Conservation (phyloP, 2,329 filamentous ascomycete species). For the Massarina eburnea region DNA sequence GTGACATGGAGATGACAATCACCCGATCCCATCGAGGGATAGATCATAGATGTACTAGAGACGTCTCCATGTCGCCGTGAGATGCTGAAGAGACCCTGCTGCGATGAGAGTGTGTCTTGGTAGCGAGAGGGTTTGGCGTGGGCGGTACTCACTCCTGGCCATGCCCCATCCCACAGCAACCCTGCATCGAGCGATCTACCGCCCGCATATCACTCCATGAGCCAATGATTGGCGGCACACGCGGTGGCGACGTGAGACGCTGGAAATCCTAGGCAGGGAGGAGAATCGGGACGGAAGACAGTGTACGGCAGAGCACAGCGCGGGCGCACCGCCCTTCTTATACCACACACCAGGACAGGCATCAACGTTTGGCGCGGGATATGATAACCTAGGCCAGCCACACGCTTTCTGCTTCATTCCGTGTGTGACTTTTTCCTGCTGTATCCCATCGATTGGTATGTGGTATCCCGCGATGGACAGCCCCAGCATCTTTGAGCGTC, state of each 20-base stretch:
- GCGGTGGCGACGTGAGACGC: not conserved
- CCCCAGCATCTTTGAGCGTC: constrained; percentile 5
- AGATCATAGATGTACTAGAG: not conserved
- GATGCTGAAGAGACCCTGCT: not conserved
- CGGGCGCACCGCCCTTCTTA: constrained; percentile 5
- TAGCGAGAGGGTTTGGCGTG: not conserved
- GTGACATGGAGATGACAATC: not conserved
- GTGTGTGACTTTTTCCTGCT: not conserved
- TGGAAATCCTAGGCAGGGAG: not conserved
- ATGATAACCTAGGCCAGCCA: constrained; percentile 1
- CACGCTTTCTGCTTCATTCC: constrained; percentile 1
- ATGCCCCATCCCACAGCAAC: not conserved
- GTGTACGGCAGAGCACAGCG: not conserved
- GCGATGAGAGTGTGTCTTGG: not conserved
- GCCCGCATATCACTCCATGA: not conserved
- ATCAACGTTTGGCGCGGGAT: constrained; percentile 4
- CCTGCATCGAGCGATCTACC: not conserved
- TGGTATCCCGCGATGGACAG: too few relatives aligned
- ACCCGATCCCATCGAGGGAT: too few relatives aligned
- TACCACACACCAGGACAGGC: constrained; percentile 1
- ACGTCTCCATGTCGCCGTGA: not conserved
- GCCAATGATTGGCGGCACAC: not conserved
- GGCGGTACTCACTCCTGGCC: not conserved
- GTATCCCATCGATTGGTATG: not conserved
- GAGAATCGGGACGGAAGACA: not conserved